phyloP scores from a whole-genome alignment of 139 green algal genomes.

The Axilococcus clingmanii region DNA sequence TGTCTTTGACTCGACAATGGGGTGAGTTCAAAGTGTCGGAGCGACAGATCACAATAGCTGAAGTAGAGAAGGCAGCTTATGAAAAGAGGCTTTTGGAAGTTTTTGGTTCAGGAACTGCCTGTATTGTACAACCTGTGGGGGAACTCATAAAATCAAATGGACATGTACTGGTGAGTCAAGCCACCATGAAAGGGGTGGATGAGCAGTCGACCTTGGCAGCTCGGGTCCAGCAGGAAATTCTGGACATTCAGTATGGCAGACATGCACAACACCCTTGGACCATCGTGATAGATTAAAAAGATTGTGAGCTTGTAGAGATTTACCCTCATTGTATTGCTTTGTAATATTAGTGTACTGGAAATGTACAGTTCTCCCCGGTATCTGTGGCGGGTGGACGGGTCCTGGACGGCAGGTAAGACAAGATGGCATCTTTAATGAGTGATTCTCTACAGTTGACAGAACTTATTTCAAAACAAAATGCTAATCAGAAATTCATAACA shows the following conservation, averaged over 20 bases:
- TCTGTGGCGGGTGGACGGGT: too few relatives aligned
- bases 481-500: too few relatives aligned
- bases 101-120: slow-evolving; percentile 72
- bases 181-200: not conserved
- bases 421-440: too few relatives aligned
- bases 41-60: slow-evolving; percentile 21
- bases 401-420: too few relatives aligned
- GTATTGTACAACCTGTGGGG: slow-evolving; percentile 62
- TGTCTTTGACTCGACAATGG: slow-evolving; percentile 44
- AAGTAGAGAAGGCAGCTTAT: slow-evolving; percentile 19
- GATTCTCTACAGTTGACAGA: too few relatives aligned
- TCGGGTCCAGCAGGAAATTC: slow-evolving; percentile 24
- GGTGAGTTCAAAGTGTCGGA: slow-evolving; percentile 50
- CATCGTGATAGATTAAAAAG: slow-evolving; percentile 10
- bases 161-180: slow-evolving; percentile 1
- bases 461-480: too few relatives aligned
- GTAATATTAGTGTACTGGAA: too few relatives aligned
- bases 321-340: too few relatives aligned
- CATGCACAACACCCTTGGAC: slow-evolving; percentile 30
- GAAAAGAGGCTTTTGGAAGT: slow-evolving; percentile 53
- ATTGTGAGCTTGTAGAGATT: too few relatives aligned
- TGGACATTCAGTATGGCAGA: slow-evolving; percentile 56
- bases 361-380: too few relatives aligned
- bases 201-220: slow-evolving; percentile 10
- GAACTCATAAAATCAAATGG: slow-evolving; percentile 25